These are phyloP conservation scores for Fragilariopsis cylindrus DNA, from an alignment of 108 stramenopile species.

Conservation along the genomic window DNA sequence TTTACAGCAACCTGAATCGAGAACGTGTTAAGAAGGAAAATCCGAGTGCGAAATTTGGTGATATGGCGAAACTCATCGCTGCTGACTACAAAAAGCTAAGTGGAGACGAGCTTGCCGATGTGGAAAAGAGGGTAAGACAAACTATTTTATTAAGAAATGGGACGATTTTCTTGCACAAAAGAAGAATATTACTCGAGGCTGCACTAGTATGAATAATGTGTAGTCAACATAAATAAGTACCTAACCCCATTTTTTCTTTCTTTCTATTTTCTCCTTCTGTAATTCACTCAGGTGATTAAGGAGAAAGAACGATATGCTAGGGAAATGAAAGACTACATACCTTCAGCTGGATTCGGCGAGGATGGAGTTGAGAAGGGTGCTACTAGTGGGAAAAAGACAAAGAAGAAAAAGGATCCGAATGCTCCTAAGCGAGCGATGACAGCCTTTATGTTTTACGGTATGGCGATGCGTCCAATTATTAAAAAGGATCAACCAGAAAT, in stretches of 20 bases:
- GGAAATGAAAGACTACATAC: slow-evolving; percentile 51
- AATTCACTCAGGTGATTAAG: slow-evolving; percentile 23
- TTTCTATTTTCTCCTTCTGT: slow-evolving; percentile 1
- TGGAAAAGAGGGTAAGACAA: slow-evolving; percentile 32
- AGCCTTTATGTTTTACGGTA: slow-evolving; percentile 69
- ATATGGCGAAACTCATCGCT: slow-evolving; percentile 36
- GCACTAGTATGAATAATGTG: no score
- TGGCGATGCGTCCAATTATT: slow-evolving; percentile 54
- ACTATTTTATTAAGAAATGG: no score
- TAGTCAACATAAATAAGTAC: no score
- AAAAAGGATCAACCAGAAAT: slow-evolving; percentile 75
- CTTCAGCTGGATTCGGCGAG: slow-evolving; percentile 21
- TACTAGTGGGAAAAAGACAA: slow-evolving; percentile 29
- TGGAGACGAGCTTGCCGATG: slow-evolving; percentile 47
- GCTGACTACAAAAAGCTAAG: slow-evolving; percentile 42
- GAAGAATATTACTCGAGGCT: no score
- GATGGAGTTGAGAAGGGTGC: slow-evolving; percentile 3
- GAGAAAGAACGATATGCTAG: slow-evolving; percentile 70
- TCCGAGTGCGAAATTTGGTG: slow-evolving; percentile 48
- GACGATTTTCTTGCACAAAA: background rate
- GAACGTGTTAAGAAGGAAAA: slow-evolving; percentile 54
- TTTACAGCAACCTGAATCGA: slow-evolving; percentile 51
- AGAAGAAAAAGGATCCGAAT: slow-evolving; percentile 66
- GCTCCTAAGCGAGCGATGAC: slow-evolving; percentile 60
- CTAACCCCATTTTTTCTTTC: no score